These are phyloP conservation scores for Leishmania martiniquensis DNA, from an alignment of 208 protist species.

Conservation along the genomic window DNA sequence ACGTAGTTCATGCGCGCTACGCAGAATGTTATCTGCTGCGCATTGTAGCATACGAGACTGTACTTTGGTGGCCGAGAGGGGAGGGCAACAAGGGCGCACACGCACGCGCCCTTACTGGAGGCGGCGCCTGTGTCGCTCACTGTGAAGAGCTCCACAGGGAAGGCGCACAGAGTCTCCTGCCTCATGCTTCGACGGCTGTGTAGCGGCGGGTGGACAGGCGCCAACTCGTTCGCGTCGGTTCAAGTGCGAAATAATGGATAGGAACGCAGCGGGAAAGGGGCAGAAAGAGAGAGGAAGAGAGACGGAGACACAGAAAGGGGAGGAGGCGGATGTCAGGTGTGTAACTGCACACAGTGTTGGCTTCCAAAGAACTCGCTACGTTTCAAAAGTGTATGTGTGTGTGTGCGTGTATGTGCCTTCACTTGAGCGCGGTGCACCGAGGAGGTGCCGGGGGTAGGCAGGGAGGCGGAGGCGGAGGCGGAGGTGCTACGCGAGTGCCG, in stretches of 20 bases:
- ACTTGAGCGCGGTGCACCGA: not conserved
- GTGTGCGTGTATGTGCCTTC: not conserved
- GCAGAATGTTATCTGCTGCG: constrained; percentile 62
- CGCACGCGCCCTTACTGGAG: constrained; percentile 57
- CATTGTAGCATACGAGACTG: constrained; percentile 85
- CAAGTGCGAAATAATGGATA: not conserved
- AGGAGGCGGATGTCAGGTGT: not conserved
- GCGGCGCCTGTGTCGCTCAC: constrained; percentile 45
- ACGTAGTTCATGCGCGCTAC: constrained; percentile 48
- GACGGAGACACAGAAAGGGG: not conserved
- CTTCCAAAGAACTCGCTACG: not conserved
- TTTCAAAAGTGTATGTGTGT: not conserved
- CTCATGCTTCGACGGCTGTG: constrained; percentile 32
- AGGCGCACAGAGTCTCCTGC: constrained; percentile 69
- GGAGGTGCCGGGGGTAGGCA: not conserved
- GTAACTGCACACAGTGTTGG: not conserved
- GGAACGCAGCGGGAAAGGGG: not conserved
- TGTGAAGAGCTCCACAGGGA: constrained; percentile 56
- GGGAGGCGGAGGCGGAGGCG: not conserved
- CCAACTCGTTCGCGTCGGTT: not conserved
- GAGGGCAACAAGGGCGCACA: constrained; percentile 67
- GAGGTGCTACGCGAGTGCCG: not conserved
- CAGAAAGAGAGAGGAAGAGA: not conserved
- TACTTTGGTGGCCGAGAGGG: constrained; percentile 62
- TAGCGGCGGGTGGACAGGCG: not conserved